Base-by-base conservation (phyloP, 148 eudicot genomes). In the Simmondsia chinensis region DNA sequence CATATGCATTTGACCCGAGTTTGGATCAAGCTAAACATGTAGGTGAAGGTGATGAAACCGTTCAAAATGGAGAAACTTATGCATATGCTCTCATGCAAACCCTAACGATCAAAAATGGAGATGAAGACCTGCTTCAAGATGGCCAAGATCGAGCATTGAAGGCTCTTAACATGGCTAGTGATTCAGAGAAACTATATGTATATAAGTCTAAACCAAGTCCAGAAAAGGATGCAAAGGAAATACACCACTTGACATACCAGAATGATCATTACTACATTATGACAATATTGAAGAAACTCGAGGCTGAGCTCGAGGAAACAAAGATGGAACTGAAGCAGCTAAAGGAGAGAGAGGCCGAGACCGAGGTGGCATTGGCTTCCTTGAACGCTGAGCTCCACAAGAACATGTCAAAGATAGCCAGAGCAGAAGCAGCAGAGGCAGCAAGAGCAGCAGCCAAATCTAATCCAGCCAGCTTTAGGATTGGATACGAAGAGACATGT, bases 331-430 rank as follows among this genome's bases (percentile, higher is more conserved):
- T 85, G 21, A 85, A 72, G 65, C 26, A 59, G 21, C 62, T 89
- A 10, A 82, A 82, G 61, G 72, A 83, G 16, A 75, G 79, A 47
- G 93, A 72, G 50, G 34, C 80, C 0, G 80, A 89, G 30, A 85
- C 75, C 3, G 88, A 81, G 71, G 66, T 79, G 46, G 83, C 80
- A 0, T 32, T 82, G 46, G 95, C 95, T 39, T 68, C 84, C 0
- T 50, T 89, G 38, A 78, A 81, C 2, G 97, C 87, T 0, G 80
- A 84, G 60, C 87, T 89, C 32, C 88, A 76, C 52, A 73, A 72
- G 63, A 80, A 68, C 68, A 78, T 84, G 93, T 78, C 87, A 0
- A 84, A 81, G 66, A 49, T 78, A 14, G 95, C 87, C 1, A 53
- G 39, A 26, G 74, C 68, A 2, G 93, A 89, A 69, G 93, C 79